These are phyloP conservation scores for Saturnispora halmiae DNA, from an alignment of 805 yeast genomes.

Conservation along the genomic window DNA sequence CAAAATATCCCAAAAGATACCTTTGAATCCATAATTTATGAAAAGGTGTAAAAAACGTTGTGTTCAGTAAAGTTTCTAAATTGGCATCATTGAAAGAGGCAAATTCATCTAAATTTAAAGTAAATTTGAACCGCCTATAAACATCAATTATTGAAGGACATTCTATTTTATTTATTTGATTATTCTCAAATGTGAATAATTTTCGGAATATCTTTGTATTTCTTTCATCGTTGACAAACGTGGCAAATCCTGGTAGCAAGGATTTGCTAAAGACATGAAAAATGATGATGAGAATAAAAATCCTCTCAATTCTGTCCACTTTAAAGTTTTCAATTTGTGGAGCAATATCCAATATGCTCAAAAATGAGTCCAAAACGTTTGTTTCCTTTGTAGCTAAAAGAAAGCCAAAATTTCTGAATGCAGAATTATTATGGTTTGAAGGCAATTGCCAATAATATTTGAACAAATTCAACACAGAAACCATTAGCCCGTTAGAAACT, in stretches of 20 bases:
- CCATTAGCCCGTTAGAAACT: slow-evolving; percentile 13
- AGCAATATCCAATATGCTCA: slow-evolving; percentile 11
- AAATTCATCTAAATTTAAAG: slow-evolving; percentile 18
- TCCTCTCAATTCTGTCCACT: slow-evolving; percentile 18
- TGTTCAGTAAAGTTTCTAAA: slow-evolving; percentile 10
- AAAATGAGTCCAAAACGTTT: slow-evolving; percentile 14
- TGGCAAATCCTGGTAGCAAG: slow-evolving; percentile 12
- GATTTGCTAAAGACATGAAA: slow-evolving; percentile 18
- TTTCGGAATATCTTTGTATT: slow-evolving; percentile 6
- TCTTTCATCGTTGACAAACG: slow-evolving; percentile 8
- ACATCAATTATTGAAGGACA: slow-evolving; percentile 9
- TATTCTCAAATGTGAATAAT: slow-evolving; percentile 7
- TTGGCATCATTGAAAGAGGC: slow-evolving; percentile 16
- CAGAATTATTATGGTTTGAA: slow-evolving; percentile 18
- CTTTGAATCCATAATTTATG: slow-evolving; percentile 6
- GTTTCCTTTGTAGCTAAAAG: slow-evolving; percentile 12
- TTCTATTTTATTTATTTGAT: neutral
- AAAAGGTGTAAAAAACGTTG: slow-evolving; percentile 11
- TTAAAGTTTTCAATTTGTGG: slow-evolving; percentile 15
- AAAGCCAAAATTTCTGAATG: slow-evolving; percentile 22
- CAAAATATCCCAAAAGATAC: neutral
- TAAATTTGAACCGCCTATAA: slow-evolving; percentile 16
- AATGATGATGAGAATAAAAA: slow-evolving; percentile 16
- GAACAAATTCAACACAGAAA: slow-evolving; percentile 17
- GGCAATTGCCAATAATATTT: slow-evolving; percentile 25